phyloP scores from a whole-genome alignment of 345 rosid genomes.

The Eucalyptus curtisii region DNA sequence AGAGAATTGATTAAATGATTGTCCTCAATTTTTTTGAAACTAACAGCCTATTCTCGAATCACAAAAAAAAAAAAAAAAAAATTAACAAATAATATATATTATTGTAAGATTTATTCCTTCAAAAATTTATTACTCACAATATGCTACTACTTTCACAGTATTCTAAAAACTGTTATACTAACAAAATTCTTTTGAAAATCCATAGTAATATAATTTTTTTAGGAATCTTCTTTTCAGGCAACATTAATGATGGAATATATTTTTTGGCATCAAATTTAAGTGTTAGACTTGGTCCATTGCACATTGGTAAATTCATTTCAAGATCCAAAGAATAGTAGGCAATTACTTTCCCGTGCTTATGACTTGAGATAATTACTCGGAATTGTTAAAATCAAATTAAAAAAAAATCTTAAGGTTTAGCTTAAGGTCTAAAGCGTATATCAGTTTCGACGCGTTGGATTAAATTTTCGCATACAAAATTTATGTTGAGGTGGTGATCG shows the following conservation, averaged over 20 bases:
- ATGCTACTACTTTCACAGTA: fast-evolving
- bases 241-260: neutral
- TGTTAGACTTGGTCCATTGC: neutral
- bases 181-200: neutral
- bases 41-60: no score
- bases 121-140: no score
- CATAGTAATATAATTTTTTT: fast-evolving
- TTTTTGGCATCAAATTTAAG: neutral
- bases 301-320: neutral
- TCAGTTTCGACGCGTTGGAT: no score
- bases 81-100: no score
- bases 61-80: no score
- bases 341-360: fast-evolving
- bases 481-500: neutral
- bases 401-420: neutral
- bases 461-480: no score
- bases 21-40: neutral
- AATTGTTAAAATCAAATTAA: no score
- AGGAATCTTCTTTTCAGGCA: neutral
- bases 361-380: neutral
- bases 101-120: fast-evolving
- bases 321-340: neutral
- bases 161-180: neutral
- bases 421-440: neutral
- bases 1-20: neutral